These are phyloP conservation scores for Panicum virgatum DNA, from an alignment of 202 grass and related monocot species.

Conservation along the genomic window DNA sequence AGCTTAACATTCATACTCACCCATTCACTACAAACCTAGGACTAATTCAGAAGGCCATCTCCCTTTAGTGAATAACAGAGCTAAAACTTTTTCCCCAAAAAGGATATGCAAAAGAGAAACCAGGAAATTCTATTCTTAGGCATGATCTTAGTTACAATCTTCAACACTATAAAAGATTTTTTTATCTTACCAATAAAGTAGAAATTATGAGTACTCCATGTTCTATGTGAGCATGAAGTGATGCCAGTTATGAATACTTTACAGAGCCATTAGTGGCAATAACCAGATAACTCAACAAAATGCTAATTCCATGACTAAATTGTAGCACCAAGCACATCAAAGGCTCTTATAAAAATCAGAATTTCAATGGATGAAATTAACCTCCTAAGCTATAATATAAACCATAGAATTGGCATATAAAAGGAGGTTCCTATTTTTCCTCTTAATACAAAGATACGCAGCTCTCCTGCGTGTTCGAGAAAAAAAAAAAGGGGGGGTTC, in stretches of 20 bases:
- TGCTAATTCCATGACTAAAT: background rate
- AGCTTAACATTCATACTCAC: background rate
- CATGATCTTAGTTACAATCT: background rate
- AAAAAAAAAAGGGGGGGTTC: too few species aligned
- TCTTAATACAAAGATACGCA: too few species aligned
- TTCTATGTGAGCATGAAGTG: constrained; percentile 1
- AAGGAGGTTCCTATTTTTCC: too few species aligned
- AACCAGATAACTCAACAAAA: background rate
- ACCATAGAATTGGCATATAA: background rate
- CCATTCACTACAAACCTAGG: background rate
- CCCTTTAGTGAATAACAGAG: background rate
- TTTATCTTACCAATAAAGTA: background rate
- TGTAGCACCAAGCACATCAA: background rate
- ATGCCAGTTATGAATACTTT: background rate
- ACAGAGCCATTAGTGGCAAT: background rate
- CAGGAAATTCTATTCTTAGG: background rate
- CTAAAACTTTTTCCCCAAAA: background rate
- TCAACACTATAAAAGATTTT: background rate
- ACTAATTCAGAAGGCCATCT: background rate
- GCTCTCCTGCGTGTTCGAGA: too few species aligned
- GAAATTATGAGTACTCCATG: background rate
- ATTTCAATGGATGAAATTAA: background rate
- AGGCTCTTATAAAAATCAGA: background rate
- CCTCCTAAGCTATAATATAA: background rate
- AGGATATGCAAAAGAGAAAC: background rate